Evolutionary conservation across 2,329 filamentous ascomycete genomes (phyloP), one percentile per base, ranked within the genome.

Genomic region (Cladobotryum protrusum): DNA sequence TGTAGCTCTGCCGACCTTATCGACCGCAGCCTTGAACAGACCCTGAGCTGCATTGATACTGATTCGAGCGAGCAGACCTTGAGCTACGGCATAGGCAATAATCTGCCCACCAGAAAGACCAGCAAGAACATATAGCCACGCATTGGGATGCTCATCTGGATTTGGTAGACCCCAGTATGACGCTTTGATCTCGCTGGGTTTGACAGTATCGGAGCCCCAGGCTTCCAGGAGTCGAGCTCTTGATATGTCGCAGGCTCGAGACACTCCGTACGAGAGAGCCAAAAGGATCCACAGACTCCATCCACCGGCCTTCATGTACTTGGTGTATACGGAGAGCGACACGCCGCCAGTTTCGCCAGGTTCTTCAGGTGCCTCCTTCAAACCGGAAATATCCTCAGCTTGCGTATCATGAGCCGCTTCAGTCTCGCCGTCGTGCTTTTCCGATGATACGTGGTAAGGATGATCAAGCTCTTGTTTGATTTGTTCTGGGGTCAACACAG

Each of bases 181-280:
- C 1, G 29, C 52, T 4, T 15, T 15, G 0, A 37, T 18, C 1
- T 32, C 13, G 0, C 45, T 48, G 1, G 44, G 11, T 3, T 37
- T 20, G 1, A 61, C 61, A 2, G 65, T 61, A 29, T 60, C 82
- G 62, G 95, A 87, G 29, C 87, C 88, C 89, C 90, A 96, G 20
- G 85, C 78, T 63, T 96, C 95, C 48, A 96, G 75, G 41, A 93
- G 91, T 78, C 89, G 92, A 1, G 81, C 83, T 59, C 89, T 80
- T 1, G 76, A 76, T 36, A 95, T 73, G 35, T 83, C 78, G 15
- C 80, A 69, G 12, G 82, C 61, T 6, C 90, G 82, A 58, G 82
- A 88, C 0, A 83, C 37, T 5, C 78, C 66, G 52, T 91, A 81
- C 12, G 83, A 71, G 1, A 80, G 33, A 3, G 92, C 71, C 2